Evolutionary conservation across 805 yeast genomes (phyloP).

Genomic region (Wickerhamiella siamensis): DNA sequence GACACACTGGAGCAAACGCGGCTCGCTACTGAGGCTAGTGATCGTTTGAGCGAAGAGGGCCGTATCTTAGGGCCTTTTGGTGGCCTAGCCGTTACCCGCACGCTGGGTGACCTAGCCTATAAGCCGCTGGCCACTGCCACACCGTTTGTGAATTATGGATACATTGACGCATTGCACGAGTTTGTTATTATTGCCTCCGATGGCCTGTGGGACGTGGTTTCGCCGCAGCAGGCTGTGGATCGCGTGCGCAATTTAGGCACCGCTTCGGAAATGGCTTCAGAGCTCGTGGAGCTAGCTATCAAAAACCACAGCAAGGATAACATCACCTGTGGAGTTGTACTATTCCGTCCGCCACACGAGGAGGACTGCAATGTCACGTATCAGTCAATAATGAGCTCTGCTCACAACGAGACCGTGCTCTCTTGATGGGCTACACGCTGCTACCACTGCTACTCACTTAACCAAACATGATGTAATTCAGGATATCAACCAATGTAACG

Average conservation of each 20-base stretch:
- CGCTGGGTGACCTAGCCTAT: conserved; percentile 68
- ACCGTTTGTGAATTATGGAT: conserved; percentile 61
- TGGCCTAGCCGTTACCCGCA: conserved; percentile 68
- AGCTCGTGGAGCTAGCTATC: conserved; percentile 9
- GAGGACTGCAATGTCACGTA: background rate
- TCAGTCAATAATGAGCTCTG: background rate
- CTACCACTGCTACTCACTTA: background rate
- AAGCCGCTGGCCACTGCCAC: conserved; percentile 60
- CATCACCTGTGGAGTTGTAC: conserved; percentile 13
- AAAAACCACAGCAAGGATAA: conserved; percentile 11
- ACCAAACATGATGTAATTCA: conserved; percentile 36
- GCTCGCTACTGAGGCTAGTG: background rate
- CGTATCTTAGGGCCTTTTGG: conserved; percentile 43
- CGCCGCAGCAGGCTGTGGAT: conserved; percentile 59
- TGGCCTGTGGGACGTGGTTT: conserved; percentile 78
- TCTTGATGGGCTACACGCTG: background rate
- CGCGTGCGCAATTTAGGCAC: conserved; percentile 28
- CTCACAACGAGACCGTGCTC: background rate
- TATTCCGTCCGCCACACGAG: conserved; percentile 5
- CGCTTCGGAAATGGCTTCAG: conserved; percentile 8
- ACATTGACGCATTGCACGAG: conserved; percentile 34
- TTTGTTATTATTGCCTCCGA: conserved; percentile 74
- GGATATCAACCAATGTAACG: conserved; percentile 79
- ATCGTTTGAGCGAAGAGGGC: background rate
- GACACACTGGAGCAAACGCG: conserved; percentile 7